Evolutionary conservation across 164 flowering plant species (phyloP).

Genomic region (Kalanchoe fedtschenkoi): DNA sequence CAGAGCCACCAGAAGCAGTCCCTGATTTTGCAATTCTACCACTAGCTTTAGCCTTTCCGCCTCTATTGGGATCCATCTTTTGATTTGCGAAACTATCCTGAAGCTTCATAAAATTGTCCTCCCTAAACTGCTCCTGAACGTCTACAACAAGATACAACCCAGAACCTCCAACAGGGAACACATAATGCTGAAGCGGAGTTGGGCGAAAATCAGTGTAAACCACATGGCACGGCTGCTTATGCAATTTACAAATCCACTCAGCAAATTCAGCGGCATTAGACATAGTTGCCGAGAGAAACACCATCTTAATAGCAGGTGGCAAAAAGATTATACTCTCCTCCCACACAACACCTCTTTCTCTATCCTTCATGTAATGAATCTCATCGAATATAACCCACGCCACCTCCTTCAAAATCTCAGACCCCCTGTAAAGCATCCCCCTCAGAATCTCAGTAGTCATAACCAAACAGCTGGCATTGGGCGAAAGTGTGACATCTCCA

Average conservation of each 20-base stretch:
- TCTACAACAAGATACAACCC: constrained; percentile 94
- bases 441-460: constrained; percentile 97
- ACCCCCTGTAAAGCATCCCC: constrained; percentile 92
- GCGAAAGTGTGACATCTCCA: constrained; percentile 88
- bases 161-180: constrained; percentile 79
- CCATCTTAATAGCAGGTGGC: constrained; percentile 95
- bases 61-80: constrained; percentile 33
- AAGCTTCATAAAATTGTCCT: constrained; percentile 77
- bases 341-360: constrained; percentile 99
- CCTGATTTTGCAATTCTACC: constrained; percentile 83
- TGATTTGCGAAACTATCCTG: constrained; percentile 72
- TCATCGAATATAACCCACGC: constrained; percentile 98
- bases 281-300: constrained; percentile 95
- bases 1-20: constrained; percentile 67
- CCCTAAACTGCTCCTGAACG: constrained; percentile 87
- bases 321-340: constrained; percentile 94
- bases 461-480: constrained; percentile 87
- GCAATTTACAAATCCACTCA: constrained; percentile 94
- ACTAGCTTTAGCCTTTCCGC: constrained; percentile 37
- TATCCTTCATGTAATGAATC: constrained; percentile 90
- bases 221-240: constrained; percentile 96
- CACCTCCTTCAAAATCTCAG: constrained; percentile 92
- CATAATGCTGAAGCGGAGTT: constrained; percentile 94
- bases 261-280: constrained; percentile 99
- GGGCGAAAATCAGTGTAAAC: constrained; percentile 97